Base-by-base conservation (phyloP, 1,284 basidiomycete genomes). In the Boletus calvinii region DNA sequence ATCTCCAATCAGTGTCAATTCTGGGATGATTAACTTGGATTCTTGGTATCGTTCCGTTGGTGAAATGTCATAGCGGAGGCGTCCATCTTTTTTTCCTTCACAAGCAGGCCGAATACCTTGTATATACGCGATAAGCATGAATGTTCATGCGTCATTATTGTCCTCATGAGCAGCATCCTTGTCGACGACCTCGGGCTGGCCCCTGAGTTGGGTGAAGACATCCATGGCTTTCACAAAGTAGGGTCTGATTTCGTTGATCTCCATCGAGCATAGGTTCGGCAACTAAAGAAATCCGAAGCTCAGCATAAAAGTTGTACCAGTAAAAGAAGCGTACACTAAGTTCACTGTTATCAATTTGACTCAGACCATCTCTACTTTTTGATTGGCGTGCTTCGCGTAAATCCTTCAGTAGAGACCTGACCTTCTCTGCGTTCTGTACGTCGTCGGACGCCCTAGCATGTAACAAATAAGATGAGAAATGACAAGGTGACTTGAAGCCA, bases 341-440 rank as follows among this genome's bases (percentile, higher is more conserved):
- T 66, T 90, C 88, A 60, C 80, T 87, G 66, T 85, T 83, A 71
- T 85, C 84, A 20, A 92, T 74, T 55, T 80, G 78, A 51, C 77
- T 73, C 7, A 98, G 74, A 77, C 94, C 94, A 41, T 88, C 82
- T 54, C 94, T 76, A 71, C 91, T 88, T 69, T 99, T 99, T 26
- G 92, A 88, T 69, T 98, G 96, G 40, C 96, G 80, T 15, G 91
- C 91, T 74, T 99, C 95, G 15, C 94, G 87, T 31, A 99, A 78
- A 67, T 98, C 94, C 70, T 98, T 96, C 37, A 99, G 79, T 3
- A 98, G 71, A 2, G 86, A 84, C 1, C 93, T 83, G 15, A 99
- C 75, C 57, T 83, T 85, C 50, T 94, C 92, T 0, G 93, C 83
- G 46, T 86, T 83, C 45, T 86, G 80, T 2, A 98, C 73, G 62